A percentile compares a stretch with the other conserved stretches of the same genome.
These are phyloP conservation scores for Hypholoma fasciculare DNA, from an alignment of 768 basidiomycete genomes.

Conservation along the genomic window DNA sequence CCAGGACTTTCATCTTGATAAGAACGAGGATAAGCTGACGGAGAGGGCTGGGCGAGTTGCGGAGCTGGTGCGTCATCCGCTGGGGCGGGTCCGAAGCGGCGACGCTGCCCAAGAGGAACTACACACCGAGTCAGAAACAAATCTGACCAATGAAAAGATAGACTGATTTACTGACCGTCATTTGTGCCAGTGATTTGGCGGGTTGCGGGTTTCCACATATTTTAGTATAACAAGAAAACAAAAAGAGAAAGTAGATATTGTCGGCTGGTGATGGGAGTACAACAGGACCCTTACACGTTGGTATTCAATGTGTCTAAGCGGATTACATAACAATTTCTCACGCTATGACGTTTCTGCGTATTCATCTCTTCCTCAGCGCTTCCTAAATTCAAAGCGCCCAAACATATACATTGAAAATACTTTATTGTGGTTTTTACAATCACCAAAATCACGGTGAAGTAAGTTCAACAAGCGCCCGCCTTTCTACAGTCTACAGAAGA, in stretches of 20 bases:
- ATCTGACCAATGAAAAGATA: constrained; percentile 9
- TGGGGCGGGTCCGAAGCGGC: constrained; percentile 89
- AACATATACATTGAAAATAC: no score
- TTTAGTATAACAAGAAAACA: constrained; percentile 35
- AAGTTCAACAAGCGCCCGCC: no score
- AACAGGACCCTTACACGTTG: constrained; percentile 11
- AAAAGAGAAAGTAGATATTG: constrained; percentile 17
- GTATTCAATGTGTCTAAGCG: constrained; percentile 16
- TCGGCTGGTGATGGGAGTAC: constrained; percentile 17
- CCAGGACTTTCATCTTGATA: constrained; percentile 57
- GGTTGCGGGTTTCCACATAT: constrained; percentile 89
- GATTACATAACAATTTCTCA: constrained; percentile 21
- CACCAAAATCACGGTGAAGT: no score
- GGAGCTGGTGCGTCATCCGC: constrained; percentile 80
- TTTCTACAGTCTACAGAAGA: no score
- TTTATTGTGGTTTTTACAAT: no score
- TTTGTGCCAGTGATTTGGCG: constrained; percentile 92
- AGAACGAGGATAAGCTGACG: constrained; percentile 80
- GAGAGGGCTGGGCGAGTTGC: constrained; percentile 84
- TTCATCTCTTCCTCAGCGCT: no score
- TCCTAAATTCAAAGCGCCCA: no score
- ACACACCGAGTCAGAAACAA: constrained; percentile 20
- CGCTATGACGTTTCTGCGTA: background rate
- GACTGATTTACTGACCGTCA: constrained; percentile 61
- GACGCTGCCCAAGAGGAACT: constrained; percentile 85